Evolutionary conservation across 306 rosid species (phyloP).

Genomic region (Elaeagnus macrophylla): DNA sequence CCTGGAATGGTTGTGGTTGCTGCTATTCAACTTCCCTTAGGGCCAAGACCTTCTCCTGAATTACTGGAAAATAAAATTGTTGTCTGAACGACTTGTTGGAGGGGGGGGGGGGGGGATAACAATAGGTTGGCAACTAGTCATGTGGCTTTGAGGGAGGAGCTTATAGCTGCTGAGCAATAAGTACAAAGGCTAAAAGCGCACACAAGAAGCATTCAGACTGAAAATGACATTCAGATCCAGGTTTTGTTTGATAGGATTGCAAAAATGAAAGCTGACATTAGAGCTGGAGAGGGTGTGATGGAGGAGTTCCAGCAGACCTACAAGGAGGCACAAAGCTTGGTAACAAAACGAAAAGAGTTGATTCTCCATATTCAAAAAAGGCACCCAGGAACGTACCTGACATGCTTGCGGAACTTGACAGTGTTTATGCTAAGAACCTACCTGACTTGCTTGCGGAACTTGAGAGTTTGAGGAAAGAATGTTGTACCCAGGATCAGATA

Average conservation of each 20-base stretch:
- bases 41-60: conserved; percentile 33
- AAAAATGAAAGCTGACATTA: conserved; percentile 49
- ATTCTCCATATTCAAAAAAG: conserved; percentile 39
- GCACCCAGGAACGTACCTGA: conserved; percentile 40
- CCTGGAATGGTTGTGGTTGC: neutral
- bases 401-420: conserved; percentile 53
- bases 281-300: conserved; percentile 55
- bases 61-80: conserved; percentile 59
- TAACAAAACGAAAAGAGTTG: conserved; percentile 50
- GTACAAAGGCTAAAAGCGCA: conserved; percentile 51
- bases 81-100: conserved; percentile 33
- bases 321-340: conserved; percentile 60
- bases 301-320: conserved; percentile 58
- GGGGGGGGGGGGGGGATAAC: no score
- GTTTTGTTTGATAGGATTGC: conserved; percentile 62
- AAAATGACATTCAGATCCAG: conserved; percentile 68
- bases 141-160: conserved; percentile 54
- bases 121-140: conserved; percentile 53
- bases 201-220: conserved; percentile 72
- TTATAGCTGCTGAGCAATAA: conserved; percentile 52
- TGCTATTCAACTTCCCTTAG: conserved; percentile 1
- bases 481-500: no score
- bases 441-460: no score
- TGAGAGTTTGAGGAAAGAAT: no score
- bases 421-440: no score